A percentile compares a stretch with the other conserved stretches of the same genome.
Evolutionary conservation across 441 rosid species (phyloP).

Genomic region (Populus hybrid): DNA sequence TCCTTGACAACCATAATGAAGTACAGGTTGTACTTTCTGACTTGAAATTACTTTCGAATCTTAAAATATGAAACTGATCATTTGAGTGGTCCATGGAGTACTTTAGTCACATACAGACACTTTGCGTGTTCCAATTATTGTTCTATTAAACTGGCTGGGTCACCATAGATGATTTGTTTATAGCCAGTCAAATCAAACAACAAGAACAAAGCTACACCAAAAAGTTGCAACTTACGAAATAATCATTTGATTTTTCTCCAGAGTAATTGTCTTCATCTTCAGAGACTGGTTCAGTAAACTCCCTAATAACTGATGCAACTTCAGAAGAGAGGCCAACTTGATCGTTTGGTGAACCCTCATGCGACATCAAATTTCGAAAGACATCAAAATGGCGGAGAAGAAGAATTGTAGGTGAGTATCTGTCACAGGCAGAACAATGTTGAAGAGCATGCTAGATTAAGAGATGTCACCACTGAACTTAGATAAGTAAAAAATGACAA

Average conservation of each 20-base stretch:
- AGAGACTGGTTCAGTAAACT: constrained; percentile 69
- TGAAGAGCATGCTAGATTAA: neutral
- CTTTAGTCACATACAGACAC: neutral
- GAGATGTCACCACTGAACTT: neutral
- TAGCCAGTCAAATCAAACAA: neutral
- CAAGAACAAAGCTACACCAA: constrained; percentile 13
- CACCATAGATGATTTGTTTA: neutral
- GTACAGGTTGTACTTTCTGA: neutral
- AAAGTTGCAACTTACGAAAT: constrained; percentile 54
- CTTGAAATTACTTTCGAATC: neutral
- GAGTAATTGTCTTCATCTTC: constrained; percentile 42
- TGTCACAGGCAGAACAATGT: constrained; percentile 35
- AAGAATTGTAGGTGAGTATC: constrained; percentile 84
- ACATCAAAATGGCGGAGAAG: constrained; percentile 89
- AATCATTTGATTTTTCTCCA: constrained; percentile 41
- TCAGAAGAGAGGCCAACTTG: constrained; percentile 78
- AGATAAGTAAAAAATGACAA: neutral
- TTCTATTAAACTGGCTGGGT: neutral
- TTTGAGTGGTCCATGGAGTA: neutral
- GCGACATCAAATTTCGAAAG: constrained; percentile 61
- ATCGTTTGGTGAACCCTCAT: constrained; percentile 69
- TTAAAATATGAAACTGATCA: neutral
- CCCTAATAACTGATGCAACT: constrained; percentile 86
- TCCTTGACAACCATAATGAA: constrained; percentile 5
- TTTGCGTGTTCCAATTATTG: neutral